These are phyloP conservation scores for Phoma sp. DNA, from an alignment of 2,329 filamentous ascomycete genomes.

Conservation along the genomic window DNA sequence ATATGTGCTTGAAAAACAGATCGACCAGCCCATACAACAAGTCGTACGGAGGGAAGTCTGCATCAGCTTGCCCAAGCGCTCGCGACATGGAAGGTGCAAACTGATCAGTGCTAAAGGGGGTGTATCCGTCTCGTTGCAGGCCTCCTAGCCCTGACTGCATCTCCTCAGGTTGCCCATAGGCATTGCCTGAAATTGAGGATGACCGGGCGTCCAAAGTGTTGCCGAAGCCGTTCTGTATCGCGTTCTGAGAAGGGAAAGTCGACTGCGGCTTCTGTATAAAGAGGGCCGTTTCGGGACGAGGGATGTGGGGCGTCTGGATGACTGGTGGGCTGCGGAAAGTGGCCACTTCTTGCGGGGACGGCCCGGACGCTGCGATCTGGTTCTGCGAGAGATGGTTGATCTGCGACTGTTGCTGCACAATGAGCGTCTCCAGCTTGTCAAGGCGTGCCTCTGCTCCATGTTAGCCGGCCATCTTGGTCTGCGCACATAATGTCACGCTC, in stretches of 20 bases:
- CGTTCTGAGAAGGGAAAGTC: conserved; percentile 43
- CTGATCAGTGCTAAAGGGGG: conserved; percentile 38
- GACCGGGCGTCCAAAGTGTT: conserved; percentile 45
- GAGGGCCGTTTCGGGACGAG: conserved; percentile 53
- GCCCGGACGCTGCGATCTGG: conserved; percentile 29
- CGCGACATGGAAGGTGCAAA: conserved; percentile 38
- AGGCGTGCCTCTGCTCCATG: conserved; percentile 10
- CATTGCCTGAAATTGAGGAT: conserved; percentile 34
- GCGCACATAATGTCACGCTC: neutral
- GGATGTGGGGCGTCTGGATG: conserved; percentile 51
- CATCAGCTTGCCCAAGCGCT: conserved; percentile 41
- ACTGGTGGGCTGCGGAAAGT: conserved; percentile 46
- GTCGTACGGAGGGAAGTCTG: conserved; percentile 65
- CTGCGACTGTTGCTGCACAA: conserved; percentile 54
- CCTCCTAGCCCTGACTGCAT: conserved; percentile 28
- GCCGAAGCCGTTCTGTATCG: conserved; percentile 40
- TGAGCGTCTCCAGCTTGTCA: conserved; percentile 55
- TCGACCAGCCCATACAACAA: conserved; percentile 66
- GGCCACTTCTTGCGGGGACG: conserved; percentile 41
- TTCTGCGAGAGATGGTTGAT: conserved; percentile 52
- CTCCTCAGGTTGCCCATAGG: conserved; percentile 38
- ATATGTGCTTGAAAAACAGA: conserved; percentile 69
- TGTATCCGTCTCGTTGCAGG: conserved; percentile 40
- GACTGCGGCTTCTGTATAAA: conserved; percentile 53
- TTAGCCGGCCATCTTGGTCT: conserved; percentile 25